A percentile compares a stretch with the other conserved stretches of the same genome.
phyloP scores from a whole-genome alignment of 345 rosid genomes.

The Rubroshorea leprosula region DNA sequence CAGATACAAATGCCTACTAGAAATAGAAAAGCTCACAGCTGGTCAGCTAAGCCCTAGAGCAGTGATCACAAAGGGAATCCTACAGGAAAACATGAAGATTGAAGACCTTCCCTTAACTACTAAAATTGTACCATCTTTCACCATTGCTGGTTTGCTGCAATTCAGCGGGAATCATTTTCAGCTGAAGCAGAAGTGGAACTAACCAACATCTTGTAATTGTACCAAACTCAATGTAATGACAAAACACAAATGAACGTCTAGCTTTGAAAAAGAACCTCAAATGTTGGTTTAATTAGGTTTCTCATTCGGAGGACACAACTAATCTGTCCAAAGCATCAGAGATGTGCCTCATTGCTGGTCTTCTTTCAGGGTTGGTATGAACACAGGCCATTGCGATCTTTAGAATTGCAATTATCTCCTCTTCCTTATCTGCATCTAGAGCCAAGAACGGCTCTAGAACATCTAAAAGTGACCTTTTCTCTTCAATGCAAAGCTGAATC shows the following conservation, averaged over 20 bases:
- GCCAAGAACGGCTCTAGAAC: slow-evolving; percentile 73
- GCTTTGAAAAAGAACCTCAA: background rate
- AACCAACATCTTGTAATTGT: slow-evolving; percentile 3
- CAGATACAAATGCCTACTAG: background rate
- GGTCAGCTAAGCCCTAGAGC: slow-evolving; percentile 15
- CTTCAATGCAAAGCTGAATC: slow-evolving; percentile 86
- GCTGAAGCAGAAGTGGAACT: background rate
- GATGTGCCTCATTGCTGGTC: slow-evolving; percentile 83
- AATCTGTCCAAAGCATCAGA: slow-evolving; percentile 57
- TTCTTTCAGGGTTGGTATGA: slow-evolving; percentile 63
- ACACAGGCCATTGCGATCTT: slow-evolving; percentile 87
- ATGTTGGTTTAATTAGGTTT: slow-evolving; percentile 2
- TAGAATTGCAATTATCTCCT: slow-evolving; percentile 71
- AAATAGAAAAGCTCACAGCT: background rate
- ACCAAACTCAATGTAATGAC: background rate
- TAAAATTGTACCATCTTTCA: slow-evolving; percentile 4
- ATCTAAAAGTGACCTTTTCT: slow-evolving; percentile 72
- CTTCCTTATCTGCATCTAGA: slow-evolving; percentile 71
- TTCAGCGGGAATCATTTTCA: background rate
- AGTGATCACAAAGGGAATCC: slow-evolving; percentile 13
- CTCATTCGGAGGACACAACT: slow-evolving; percentile 33
- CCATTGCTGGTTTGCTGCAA: slow-evolving; percentile 2
- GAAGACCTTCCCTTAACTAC: slow-evolving; percentile 5
- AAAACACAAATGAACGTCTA: background rate
- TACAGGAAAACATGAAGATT: slow-evolving; percentile 10